Conservation (phyloP, 1,139 yeast genomes). For the Sugiyamaella pinicola region DNA sequence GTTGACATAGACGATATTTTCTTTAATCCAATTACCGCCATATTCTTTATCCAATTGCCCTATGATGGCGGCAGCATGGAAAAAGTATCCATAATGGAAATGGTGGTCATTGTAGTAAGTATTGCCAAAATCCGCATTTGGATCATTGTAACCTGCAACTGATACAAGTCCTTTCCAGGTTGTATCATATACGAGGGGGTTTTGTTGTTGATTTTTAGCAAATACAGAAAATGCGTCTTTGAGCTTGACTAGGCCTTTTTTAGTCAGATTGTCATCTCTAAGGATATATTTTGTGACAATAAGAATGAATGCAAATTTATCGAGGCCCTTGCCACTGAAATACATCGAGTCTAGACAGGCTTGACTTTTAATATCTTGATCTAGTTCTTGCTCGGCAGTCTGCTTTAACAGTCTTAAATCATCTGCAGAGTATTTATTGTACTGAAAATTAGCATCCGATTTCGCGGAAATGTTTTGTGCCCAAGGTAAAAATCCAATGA, state of each 20-base stretch:
- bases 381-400: constrained; percentile 59
- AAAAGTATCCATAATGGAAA: constrained; percentile 72
- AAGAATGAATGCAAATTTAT: constrained; percentile 71
- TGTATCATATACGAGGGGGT: constrained; percentile 69
- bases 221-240: constrained; percentile 59
- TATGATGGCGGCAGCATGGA: constrained; percentile 73
- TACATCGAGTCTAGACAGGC: constrained; percentile 59
- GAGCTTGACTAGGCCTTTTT: constrained; percentile 50
- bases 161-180: constrained; percentile 68
- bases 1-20: constrained; percentile 62
- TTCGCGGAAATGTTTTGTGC: constrained; percentile 40
- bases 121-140: constrained; percentile 60
- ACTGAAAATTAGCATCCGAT: constrained; percentile 37
- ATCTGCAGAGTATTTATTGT: constrained; percentile 48
- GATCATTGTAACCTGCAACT: constrained; percentile 48
- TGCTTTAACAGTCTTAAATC: constrained; percentile 50
- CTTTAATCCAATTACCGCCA: constrained; percentile 65
- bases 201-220: constrained; percentile 51
- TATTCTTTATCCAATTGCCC: constrained; percentile 59
- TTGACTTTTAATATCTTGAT: constrained; percentile 56
- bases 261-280: constrained; percentile 53
- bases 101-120: constrained; percentile 73
- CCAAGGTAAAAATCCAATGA: constrained; percentile 52
- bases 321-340: constrained; percentile 68
- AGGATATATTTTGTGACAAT: constrained; percentile 59